Percentiles rank a stretch among this genome's conserved stretches.
Conservation (phyloP, 2,329 filamentous ascomycete genomes). For the Penicillium oxalicum region DNA sequence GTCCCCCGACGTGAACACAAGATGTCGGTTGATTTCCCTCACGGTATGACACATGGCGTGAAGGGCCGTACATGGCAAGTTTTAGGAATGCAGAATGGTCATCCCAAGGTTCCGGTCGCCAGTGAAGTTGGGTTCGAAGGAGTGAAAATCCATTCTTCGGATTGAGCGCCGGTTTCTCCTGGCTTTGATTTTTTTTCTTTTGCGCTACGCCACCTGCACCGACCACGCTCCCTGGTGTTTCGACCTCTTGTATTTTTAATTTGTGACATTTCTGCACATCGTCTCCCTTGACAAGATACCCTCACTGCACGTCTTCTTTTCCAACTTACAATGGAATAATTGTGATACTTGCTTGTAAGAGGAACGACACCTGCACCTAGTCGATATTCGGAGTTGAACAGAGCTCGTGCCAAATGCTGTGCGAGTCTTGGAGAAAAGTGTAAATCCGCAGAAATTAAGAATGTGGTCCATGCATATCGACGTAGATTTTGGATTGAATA, state of each 20-base stretch:
- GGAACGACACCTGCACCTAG: no score
- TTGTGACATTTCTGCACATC: conserved; percentile 3
- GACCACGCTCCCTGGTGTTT: no score
- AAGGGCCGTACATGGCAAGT: conserved; percentile 40
- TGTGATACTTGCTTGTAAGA: no score
- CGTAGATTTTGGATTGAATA: no score
- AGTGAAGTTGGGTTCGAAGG: conserved; percentile 10
- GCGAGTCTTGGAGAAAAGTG: no score
- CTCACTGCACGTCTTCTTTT: conserved; percentile 5
- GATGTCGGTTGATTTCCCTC: conserved; percentile 28
- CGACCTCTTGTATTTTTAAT: no score
- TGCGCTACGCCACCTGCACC: not conserved
- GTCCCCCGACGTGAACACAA: conserved; percentile 25
- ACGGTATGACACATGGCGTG: conserved; percentile 33
- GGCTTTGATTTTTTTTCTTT: not conserved
- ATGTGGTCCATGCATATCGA: no score
- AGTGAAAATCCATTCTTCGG: conserved; percentile 17
- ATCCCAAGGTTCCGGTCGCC: conserved; percentile 19
- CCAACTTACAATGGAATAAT: no score
- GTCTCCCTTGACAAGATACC: conserved; percentile 12
- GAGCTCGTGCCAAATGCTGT: no score
- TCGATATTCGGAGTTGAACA: no score
- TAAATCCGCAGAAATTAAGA: no score
- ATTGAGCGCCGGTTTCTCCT: conserved; percentile 1
- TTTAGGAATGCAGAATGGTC: conserved; percentile 33